Base-by-base conservation (phyloP, 495 filamentous ascomycete genomes). In the Daldinia childiae region DNA sequence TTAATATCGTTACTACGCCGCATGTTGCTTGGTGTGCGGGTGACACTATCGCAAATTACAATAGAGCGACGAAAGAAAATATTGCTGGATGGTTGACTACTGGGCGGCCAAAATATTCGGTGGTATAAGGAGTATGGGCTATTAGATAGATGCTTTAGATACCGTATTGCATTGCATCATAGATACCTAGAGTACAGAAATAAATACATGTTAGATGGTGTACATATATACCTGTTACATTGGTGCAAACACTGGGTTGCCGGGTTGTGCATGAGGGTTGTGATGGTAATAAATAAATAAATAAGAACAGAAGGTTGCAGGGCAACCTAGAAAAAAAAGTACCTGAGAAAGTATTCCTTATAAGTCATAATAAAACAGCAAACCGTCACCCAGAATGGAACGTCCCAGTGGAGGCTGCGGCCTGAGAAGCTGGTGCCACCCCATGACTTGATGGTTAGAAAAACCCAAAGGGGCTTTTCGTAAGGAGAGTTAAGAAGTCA, bases 21-120 rank as follows among this genome's bases (percentile, higher is more conserved):
- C 82, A 84, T 69, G 66, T 82, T 29, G 81, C 82, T 0, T 84
- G 82, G 82, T 79, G 75, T 59, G 69, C 78, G 7, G 76, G 74
- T 41, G 73, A 76, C 39, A 84, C 81, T 21, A 72, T 78, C 41
- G 39, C 74, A 7, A 82, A 82, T 52, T 77, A 80, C 14, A 71
- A 79, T 60, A 64, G 55, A 24, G 48, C 68, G 15, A 50, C 77
- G 11, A 78, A 74, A 59, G 71, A 64, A 17, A 79, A 78, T 6
- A 56, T 81, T 12, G 64, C n/a, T 17, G 69, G 58, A 12, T 77
- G 73, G 73, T 34, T 77, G 64, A 63, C 38, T 1, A 58, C 34
- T 0, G 69, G 69, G 11, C 43, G 50, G 24, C 55, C 72, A 9
- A 72, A 71, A 27, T 68, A 75, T 55, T 64, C 29, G 21, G 75